A percentile compares a stretch with the other conserved stretches of the same genome.
Evolutionary conservation across 345 rosid species (phyloP).

Genomic region (Moricandia moricandioides): DNA sequence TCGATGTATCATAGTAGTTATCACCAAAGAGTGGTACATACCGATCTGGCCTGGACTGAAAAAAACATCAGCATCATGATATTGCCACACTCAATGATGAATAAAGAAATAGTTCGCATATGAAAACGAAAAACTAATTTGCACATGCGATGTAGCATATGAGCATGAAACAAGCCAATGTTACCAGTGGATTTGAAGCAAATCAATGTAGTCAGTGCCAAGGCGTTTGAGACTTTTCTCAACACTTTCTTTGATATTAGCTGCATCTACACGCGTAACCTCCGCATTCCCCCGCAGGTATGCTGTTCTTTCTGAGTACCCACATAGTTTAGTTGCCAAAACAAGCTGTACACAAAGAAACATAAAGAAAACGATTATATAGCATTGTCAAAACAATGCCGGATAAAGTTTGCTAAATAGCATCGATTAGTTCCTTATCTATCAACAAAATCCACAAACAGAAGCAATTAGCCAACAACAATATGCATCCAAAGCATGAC

Average conservation of each 20-base stretch:
- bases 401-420: background rate
- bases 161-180: conserved; percentile 2
- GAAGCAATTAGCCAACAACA: background rate
- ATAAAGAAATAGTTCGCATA: background rate
- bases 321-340: conserved; percentile 88
- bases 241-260: conserved; percentile 88
- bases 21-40: conserved; percentile 89
- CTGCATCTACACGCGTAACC: conserved; percentile 72
- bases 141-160: conserved; percentile 4
- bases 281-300: conserved; percentile 62
- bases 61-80: conserved; percentile 32
- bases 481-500: background rate
- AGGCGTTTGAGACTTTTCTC: conserved; percentile 94
- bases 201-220: conserved; percentile 84
- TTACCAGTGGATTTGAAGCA: conserved; percentile 96
- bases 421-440: background rate
- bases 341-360: conserved; percentile 52
- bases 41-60: conserved; percentile 85
- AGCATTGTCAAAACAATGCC: background rate
- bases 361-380: background rate
- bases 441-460: conserved; percentile 1
- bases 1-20: conserved; percentile 51
- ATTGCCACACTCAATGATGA: background rate
- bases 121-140: background rate
- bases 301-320: conserved; percentile 63